Evolutionary conservation across 208 protist genomes (phyloP), one percentile per base, ranked within the genome.

Genomic region (Trypanosomatidae sp.): DNA sequence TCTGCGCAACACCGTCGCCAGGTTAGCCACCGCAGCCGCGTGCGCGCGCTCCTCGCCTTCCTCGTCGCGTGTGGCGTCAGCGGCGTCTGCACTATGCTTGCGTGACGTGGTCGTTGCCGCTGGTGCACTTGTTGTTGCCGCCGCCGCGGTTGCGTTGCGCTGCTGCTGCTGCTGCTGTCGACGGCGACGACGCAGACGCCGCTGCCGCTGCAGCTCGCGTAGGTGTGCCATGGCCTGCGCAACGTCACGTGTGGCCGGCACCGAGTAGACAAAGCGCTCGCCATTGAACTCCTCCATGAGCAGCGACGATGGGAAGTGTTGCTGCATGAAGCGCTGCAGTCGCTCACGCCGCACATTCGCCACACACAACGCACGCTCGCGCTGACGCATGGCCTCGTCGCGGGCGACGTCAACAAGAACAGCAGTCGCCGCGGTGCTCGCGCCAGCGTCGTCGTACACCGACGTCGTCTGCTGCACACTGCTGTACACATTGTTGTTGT

Each of bases 211-310:
- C 35, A 16, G 42, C 11, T 46, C 20, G 6, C 23, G 2, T 47
- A 69, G 45, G 25, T 45, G 42, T 28, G 45, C 42, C 58, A 66
- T 60, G 35, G 41, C 38, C 10, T 47, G 39, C 6, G 51, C 64
- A 26, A 62, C 48, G 30, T 53, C 48, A 21, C 49, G 43, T 35
- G 53, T 60, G 15, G 52, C 53, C 16, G 65, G 59, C 20, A 72
- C 28, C 7, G 53, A 60, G 53, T 66, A 71, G 20, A 62, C 39
- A 47, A 56, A 72, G 11, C 51, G 59, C 59, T 67, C 59, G 33
- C 55, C 52, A 35, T 58, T 57, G 46, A 72, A 66, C 45, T 45
- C 47, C 28, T 71, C 63, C 13, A 66, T 39, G 8, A 71, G 55
- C 38, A 65, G 41, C 15, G 65, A 57, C n/a, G 45, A 51, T 15